Base-by-base conservation (phyloP, 164 flowering plant genomes). In the Vitis rotundifolia region DNA sequence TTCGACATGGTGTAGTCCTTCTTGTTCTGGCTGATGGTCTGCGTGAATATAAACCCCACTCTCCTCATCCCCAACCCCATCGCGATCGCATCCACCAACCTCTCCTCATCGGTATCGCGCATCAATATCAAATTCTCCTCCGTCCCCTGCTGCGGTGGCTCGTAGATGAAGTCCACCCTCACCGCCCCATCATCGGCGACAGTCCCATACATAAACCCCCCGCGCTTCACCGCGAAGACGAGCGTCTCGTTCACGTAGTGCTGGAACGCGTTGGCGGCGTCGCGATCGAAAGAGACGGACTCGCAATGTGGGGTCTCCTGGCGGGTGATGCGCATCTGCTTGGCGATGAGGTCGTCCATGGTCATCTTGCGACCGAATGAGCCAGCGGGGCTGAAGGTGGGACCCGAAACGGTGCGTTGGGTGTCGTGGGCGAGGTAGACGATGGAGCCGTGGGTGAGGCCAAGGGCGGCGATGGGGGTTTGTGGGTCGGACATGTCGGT, bases 331-430 rank as follows among this genome's bases (percentile, higher is more conserved):
- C 96, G 79, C 91, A 89, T 89, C 79, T 95, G 99, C 50, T 79
- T 83, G 18, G 99, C 95, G 60, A 94, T 92, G 28, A 94, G 77
- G 61, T 94, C 99, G 69, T 92, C 95, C 90, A 94, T 87, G 29
- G 97, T 94, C 97, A 94, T 94, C 88, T 87, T 94, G 67, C 82
- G 80, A 26, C 97, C 97, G 66, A 94, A 94, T 3, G 91, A 86
- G 0, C 97, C 97, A 8, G 94, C 83, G 0, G 92, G 91, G 56
- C 48, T 57, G 73, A 86, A 60, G 3, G 77, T 61, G 19, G 97
- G 90, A 0, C 91, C 90, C 3, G 84, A 67, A 47, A 92, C 81
- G 49, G 82, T 76, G 64, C 99, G 89, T 68, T 87, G 89, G 29
- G 96, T 94, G 3, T 88, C 90, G 75, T 94, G 90, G 67, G 85